Base-by-base conservation (phyloP, 2,329 filamentous ascomycete genomes). In the Penicillium sp. region DNA sequence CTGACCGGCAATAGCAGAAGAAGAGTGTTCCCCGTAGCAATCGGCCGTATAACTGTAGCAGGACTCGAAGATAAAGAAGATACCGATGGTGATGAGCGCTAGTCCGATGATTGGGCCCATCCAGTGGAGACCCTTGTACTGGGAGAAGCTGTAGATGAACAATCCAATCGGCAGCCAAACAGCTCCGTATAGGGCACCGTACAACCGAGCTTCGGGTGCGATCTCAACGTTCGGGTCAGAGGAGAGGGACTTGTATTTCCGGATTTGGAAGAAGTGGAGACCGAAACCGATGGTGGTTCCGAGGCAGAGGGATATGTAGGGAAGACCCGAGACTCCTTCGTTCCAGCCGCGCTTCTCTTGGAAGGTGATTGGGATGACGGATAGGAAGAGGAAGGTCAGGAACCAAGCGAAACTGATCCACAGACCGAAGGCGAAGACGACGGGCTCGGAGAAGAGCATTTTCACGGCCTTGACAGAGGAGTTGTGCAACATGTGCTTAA, bases 391-490 rank as follows among this genome's bases (percentile, higher is more conserved):
- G 74, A 82, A 82, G 41, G 79, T 75, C 19, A 82, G 75, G 61
- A 78, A 80, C 80, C 80, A 82, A 61, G 77, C 77, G 66, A 82
- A 81, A 16, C 73, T 72, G 56, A 82, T 81, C 79, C 79, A 81
- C 28, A 81, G 66, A 53, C 79, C 79, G 43, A 80, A 80, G 28
- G 75, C 73, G 54, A 80, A 79, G 5, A 80, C 77, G 10, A 80
- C 77, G 19, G 78, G 78, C 60, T 81, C 78, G 2, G 77, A 78
- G 56, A 74, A 66, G 5, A 80, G 72, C 78, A 81, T 79, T 58
- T 77, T 70, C 56, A 80, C 71, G 8, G 79, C 78, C 63, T 81
- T 82, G 61, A 82, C 74, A n/a, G 78, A 81, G 0, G 79, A 81
- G 44, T 67, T 70, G 61, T 70, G 65, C 8, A 71, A 60, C 66